Evolutionary conservation across 768 basidiomycete genomes (phyloP).

Genomic region (Amanita molliuscula): DNA sequence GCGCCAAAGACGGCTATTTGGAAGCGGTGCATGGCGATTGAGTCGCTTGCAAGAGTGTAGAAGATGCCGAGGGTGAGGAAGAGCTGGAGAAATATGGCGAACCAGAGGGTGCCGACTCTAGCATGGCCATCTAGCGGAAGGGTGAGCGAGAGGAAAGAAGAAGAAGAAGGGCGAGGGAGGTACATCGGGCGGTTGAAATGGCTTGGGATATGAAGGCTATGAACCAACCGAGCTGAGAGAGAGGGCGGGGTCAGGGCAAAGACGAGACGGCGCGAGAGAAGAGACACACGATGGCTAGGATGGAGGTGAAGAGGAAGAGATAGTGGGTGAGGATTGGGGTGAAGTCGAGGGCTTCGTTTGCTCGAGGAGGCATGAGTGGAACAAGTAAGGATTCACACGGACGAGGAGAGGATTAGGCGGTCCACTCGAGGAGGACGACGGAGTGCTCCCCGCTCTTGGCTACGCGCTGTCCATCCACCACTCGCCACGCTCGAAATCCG

Average conservation of each 20-base stretch:
- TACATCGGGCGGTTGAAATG: constrained; percentile 48
- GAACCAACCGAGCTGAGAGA: constrained; percentile 55
- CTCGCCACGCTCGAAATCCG: constrained; percentile 35
- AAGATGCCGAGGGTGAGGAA: constrained; percentile 64
- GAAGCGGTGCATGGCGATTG: constrained; percentile 85
- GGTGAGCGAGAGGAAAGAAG: background rate
- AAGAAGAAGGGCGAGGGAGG: constrained; percentile 9
- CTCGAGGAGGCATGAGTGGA: constrained; percentile 40
- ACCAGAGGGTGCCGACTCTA: constrained; percentile 64
- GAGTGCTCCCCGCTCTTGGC: constrained; percentile 27
- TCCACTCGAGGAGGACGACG: constrained; percentile 24
- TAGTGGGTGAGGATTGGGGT: constrained; percentile 88
- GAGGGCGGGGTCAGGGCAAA: constrained; percentile 3
- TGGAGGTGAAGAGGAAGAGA: constrained; percentile 80
- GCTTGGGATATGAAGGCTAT: constrained; percentile 71
- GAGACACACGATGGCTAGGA: constrained; percentile 62
- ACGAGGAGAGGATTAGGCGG: too few relatives aligned
- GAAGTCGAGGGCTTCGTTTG: constrained; percentile 67
- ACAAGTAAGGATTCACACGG: constrained; percentile 2
- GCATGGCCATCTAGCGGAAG: constrained; percentile 27
- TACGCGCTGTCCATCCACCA: constrained; percentile 25
- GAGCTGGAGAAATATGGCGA: constrained; percentile 71
- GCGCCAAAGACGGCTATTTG: constrained; percentile 87
- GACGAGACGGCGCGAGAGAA: constrained; percentile 8
- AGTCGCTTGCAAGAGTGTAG: constrained; percentile 76